Evolutionary conservation across 23 red algal species (phyloP).

Genomic region (Gracilaria caudata): DNA sequence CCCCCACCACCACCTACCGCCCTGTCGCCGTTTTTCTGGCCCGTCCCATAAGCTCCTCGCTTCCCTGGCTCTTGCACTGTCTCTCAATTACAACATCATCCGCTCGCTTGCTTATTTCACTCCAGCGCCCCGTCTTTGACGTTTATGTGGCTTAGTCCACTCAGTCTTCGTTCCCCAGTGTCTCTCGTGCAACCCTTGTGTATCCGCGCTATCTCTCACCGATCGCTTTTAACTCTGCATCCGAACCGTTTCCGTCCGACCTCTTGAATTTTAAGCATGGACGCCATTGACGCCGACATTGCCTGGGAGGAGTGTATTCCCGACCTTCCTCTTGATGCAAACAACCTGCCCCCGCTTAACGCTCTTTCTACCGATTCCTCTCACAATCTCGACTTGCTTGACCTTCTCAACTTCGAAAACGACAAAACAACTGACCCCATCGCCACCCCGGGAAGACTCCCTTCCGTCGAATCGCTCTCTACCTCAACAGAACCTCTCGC

Average conservation of each 20-base stretch:
- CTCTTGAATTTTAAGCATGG: slow-evolving; percentile 14
- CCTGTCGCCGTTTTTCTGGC: slow-evolving; percentile 13
- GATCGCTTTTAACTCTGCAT: slow-evolving; percentile 12
- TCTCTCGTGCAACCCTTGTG: neutral
- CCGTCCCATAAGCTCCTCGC: neutral
- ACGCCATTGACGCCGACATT: slow-evolving; percentile 60
- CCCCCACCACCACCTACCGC: neutral
- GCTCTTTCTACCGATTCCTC: slow-evolving; percentile 38
- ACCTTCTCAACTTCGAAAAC: slow-evolving; percentile 45
- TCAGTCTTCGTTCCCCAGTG: neutral
- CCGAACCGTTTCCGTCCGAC: neutral
- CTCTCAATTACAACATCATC: slow-evolving; percentile 25
- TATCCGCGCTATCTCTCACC: neutral
- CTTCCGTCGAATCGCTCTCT: slow-evolving; percentile 32
- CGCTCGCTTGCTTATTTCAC: slow-evolving; percentile 18
- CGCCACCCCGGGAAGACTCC: slow-evolving; percentile 7
- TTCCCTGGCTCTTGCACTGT: slow-evolving; percentile 10
- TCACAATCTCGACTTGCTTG: slow-evolving; percentile 27
- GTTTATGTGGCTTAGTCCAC: slow-evolving; percentile 25
- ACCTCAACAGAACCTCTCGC: neutral
- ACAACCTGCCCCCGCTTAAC: slow-evolving; percentile 53
- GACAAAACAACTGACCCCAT: slow-evolving; percentile 18
- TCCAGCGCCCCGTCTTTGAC: neutral
- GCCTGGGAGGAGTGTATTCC: slow-evolving; percentile 67
- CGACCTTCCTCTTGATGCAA: slow-evolving; percentile 49